Evolutionary conservation across 1,284 basidiomycete species (phyloP).

Genomic region (Marasmius oreades): DNA sequence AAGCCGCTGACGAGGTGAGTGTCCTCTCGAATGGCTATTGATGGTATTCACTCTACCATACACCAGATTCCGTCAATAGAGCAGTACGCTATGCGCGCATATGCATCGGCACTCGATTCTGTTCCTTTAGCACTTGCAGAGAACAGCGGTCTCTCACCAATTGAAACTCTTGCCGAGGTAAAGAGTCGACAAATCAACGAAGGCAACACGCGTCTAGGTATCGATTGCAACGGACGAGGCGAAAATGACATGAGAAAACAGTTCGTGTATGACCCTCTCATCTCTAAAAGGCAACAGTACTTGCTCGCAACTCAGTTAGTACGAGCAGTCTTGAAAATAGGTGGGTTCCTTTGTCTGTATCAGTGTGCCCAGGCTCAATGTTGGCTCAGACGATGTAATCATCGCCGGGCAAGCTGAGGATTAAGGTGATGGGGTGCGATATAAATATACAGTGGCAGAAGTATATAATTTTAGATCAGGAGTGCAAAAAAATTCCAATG

Average conservation of each 20-base stretch:
- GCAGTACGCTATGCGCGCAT: conserved; percentile 99
- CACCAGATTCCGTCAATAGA: conserved; percentile 89
- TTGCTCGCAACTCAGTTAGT: conserved; percentile 93
- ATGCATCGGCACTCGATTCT: conserved; percentile 90
- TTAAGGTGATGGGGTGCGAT: conserved; percentile 2
- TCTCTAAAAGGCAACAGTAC: conserved; percentile 97
- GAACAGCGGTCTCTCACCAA: conserved; percentile 95
- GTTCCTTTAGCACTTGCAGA: conserved; percentile 95
- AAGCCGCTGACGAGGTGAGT: conserved; percentile 87
- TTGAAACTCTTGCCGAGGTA: conserved; percentile 93
- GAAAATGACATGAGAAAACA: conserved; percentile 98
- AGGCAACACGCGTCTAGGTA: conserved; percentile 81
- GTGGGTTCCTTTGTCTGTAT: conserved; percentile 30
- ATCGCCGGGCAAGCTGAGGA: conserved; percentile 18
- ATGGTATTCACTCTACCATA: neutral
- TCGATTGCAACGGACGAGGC: conserved; percentile 87
- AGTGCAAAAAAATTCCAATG: neutral
- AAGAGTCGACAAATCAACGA: conserved; percentile 93
- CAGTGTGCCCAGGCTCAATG: neutral
- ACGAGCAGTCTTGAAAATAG: conserved; percentile 72
- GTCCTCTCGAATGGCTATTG: neutral
- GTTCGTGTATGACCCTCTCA: conserved; percentile 95
- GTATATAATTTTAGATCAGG: neutral
- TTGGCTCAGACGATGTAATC: conserved; percentile 18
- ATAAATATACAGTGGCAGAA: neutral